Evolutionary conservation across 345 rosid species (phyloP).

Genomic region (Linum lewisii): DNA sequence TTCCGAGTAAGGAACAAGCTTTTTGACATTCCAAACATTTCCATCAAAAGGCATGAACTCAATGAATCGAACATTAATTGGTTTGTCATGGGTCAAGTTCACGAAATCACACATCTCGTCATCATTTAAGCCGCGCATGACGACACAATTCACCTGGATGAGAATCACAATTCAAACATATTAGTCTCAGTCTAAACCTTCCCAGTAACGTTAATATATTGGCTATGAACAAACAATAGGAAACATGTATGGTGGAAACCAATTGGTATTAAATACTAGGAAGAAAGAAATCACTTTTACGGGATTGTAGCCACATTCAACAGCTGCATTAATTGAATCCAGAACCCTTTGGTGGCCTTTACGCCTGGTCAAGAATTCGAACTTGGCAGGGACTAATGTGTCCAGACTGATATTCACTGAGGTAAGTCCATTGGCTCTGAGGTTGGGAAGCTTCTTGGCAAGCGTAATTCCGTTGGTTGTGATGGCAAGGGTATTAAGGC

Average conservation of each 20-base stretch:
- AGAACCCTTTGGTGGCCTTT: conserved; percentile 74
- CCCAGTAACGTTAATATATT: background rate
- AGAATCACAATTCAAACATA: background rate
- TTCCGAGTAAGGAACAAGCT: conserved; percentile 69
- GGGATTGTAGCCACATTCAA: conserved; percentile 70
- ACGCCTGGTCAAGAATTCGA: conserved; percentile 82
- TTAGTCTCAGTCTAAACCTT: background rate
- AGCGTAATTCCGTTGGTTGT: conserved; percentile 88
- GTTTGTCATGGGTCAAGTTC: conserved; percentile 63
- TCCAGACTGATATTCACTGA: conserved; percentile 75
- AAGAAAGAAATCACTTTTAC: conserved; percentile 46
- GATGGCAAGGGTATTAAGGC: conserved; percentile 68
- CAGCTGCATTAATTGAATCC: conserved; percentile 71
- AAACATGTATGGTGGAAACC: too few relatives aligned
- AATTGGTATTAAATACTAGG: background rate
- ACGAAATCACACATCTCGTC: conserved; percentile 95
- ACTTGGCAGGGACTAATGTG: conserved; percentile 76
- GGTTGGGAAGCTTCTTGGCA: conserved; percentile 68
- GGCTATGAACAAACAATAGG: background rate
- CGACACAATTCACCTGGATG: conserved; percentile 75
- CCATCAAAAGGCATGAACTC: conserved; percentile 99
- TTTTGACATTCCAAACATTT: conserved; percentile 90
- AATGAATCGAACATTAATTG: conserved; percentile 83
- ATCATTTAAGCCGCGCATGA: conserved; percentile 90
- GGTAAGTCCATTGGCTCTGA: conserved; percentile 65